phyloP scores from a whole-genome alignment of 208 protist genomes.

The Leishmania arabica region DNA sequence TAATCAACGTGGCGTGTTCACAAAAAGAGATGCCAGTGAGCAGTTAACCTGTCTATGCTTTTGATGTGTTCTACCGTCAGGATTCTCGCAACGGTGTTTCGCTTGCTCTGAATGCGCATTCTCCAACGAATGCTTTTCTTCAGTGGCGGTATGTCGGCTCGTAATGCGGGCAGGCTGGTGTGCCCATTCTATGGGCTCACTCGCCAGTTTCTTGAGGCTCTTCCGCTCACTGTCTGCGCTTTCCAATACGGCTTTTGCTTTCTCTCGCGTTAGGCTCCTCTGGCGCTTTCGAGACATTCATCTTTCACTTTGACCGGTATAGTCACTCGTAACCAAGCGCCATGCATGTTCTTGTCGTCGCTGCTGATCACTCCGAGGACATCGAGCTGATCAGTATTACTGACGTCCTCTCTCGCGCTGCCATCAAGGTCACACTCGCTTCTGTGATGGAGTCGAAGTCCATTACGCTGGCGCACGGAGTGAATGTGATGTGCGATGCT shows the following conservation, averaged over 20 bases:
- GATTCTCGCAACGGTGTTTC: not conserved
- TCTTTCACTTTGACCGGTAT: not conserved
- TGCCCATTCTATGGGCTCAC: not conserved
- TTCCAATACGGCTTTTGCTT: slow-evolving; percentile 19
- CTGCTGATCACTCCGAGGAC: slow-evolving; percentile 84
- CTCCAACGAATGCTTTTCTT: not conserved
- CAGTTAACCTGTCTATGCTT: not conserved
- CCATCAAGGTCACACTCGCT: slow-evolving; percentile 73
- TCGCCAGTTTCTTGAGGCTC: slow-evolving; percentile 14
- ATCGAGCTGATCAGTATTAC: slow-evolving; percentile 88
- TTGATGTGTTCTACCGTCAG: not conserved
- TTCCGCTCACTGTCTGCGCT: slow-evolving; percentile 6
- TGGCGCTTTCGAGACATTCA: not conserved
- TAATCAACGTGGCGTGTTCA: not conserved
- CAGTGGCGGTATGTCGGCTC: not conserved
- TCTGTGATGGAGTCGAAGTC: slow-evolving; percentile 70
- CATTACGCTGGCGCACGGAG: slow-evolving; percentile 67
- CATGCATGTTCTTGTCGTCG: slow-evolving; percentile 81
- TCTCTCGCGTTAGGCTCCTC: not conserved
- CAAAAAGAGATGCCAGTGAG: not conserved
- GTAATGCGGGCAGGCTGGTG: not conserved
- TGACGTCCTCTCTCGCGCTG: slow-evolving; percentile 77
- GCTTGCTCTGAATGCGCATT: not conserved
- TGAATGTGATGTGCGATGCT: slow-evolving; percentile 57
- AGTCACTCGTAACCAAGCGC: slow-evolving; percentile 1